Evolutionary conservation across 345 rosid species (phyloP).

Genomic region (Geranium rotundifolium): DNA sequence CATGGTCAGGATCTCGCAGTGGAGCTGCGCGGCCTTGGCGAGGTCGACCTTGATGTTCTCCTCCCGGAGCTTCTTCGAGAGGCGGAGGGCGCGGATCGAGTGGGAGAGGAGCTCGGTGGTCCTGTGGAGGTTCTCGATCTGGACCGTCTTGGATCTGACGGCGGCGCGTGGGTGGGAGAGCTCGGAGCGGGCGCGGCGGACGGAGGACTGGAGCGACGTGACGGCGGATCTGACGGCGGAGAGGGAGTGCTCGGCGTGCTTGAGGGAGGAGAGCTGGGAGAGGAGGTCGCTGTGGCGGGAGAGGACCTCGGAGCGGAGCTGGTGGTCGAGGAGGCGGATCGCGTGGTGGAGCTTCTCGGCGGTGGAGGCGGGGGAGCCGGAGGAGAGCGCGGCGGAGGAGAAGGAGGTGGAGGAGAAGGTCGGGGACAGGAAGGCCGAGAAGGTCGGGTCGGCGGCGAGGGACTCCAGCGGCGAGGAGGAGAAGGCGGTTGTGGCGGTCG

Average conservation of each 20-base stretch:
- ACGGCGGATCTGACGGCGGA: slow-evolving; percentile 79
- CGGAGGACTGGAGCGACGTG: slow-evolving; percentile 76
- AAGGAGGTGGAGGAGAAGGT: slow-evolving; percentile 83
- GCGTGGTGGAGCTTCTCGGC: slow-evolving; percentile 95
- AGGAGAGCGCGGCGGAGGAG: slow-evolving; percentile 91
- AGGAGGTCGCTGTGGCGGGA: slow-evolving; percentile 83
- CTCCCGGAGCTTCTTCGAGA: slow-evolving; percentile 76
- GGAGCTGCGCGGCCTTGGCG: slow-evolving; percentile 85
- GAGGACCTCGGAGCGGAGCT: slow-evolving; percentile 82
- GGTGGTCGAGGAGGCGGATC: slow-evolving; percentile 82
- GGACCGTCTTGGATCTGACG: slow-evolving; percentile 57
- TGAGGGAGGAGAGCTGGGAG: slow-evolving; percentile 75
- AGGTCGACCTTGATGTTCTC: slow-evolving; percentile 57
- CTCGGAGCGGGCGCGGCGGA: slow-evolving; percentile 73
- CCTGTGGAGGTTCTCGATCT: slow-evolving; percentile 60
- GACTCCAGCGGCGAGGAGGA: slow-evolving; percentile 44
- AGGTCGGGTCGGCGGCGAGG: slow-evolving; percentile 60
- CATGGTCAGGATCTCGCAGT: slow-evolving; percentile 67
- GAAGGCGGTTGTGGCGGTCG: slow-evolving; percentile 17
- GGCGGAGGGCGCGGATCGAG: slow-evolving; percentile 64
- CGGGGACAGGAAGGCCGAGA: slow-evolving; percentile 74
- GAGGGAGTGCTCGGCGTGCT: slow-evolving; percentile 57
- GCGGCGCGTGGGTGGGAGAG: slow-evolving; percentile 73
- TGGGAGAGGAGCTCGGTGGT: slow-evolving; percentile 69
- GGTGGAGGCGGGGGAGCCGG: slow-evolving; percentile 98